Conservation (phyloP, 768 basidiomycete genomes). For the Xerocomus spinulosus region DNA sequence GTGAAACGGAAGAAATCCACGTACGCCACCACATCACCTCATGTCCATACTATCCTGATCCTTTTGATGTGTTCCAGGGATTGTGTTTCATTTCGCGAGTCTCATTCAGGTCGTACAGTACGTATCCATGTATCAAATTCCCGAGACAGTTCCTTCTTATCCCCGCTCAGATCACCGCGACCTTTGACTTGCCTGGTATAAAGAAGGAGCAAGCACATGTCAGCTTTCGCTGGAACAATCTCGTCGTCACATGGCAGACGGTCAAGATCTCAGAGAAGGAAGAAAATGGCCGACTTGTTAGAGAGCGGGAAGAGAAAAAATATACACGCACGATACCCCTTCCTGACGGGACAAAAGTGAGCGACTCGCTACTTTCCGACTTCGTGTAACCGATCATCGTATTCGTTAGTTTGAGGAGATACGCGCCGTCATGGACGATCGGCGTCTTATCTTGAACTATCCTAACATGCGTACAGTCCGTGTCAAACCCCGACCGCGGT, state of each 20-base stretch:
- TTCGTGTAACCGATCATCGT: not conserved
- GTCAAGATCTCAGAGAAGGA: slow-evolving; percentile 57
- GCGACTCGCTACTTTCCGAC: slow-evolving; percentile 14
- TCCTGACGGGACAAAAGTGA: slow-evolving; percentile 68
- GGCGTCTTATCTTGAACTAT: slow-evolving; percentile 58
- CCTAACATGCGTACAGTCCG: slow-evolving; percentile 42
- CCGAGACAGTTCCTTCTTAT: slow-evolving; percentile 18
- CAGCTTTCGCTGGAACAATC: slow-evolving; percentile 57
- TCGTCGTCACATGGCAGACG: slow-evolving; percentile 65
- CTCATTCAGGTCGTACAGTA: slow-evolving; percentile 58
- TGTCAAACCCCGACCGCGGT: slow-evolving; percentile 28
- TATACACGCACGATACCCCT: slow-evolving; percentile 66
- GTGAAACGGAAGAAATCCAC: slow-evolving; percentile 60
- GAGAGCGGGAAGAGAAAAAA: slow-evolving; percentile 60
- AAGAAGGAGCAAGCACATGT: slow-evolving; percentile 73
- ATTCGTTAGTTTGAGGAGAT: slow-evolving; percentile 64
- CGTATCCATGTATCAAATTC: slow-evolving; percentile 18
- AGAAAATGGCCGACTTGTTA: slow-evolving; percentile 55
- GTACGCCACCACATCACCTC: slow-evolving; percentile 37
- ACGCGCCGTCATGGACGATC: slow-evolving; percentile 59
- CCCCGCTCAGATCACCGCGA: slow-evolving; percentile 51
- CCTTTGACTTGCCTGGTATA: slow-evolving; percentile 66
- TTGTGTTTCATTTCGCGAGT: slow-evolving; percentile 69
- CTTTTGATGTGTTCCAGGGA: slow-evolving; percentile 14
- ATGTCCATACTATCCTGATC: slow-evolving; percentile 13